Evolutionary conservation across 2,329 filamentous ascomycete genomes (phyloP), one percentile per base, ranked within the genome.

Genomic region (Leptographium procerum): DNA sequence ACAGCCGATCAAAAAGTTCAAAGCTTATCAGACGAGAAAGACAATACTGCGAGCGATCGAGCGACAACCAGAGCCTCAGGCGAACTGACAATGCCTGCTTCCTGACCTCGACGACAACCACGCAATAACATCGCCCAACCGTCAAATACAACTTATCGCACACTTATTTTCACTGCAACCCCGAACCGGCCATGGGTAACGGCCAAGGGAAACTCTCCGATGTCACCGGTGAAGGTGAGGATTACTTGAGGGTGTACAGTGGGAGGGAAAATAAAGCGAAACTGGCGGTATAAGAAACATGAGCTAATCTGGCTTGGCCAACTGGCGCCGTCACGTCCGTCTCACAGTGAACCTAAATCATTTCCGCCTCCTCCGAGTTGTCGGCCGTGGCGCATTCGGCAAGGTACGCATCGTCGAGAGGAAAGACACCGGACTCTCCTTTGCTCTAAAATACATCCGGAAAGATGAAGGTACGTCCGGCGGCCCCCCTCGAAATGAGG

Each of bases 391-490:
- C 68, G 94, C 94, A 59, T 99, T 99, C 77, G 94, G 94, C 68
- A 99, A 99, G 75, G 94, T 99, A 62, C 88, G 94, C 68, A 99
- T 99, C 65, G 94, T 99, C 69, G 94, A 99, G 79, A 85, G 91
- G 65, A 97, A 97, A 74, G 94, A 99, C 70, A 96, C 91, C 1
- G 87, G 86, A 59, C 75, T 97, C 67, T 92, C 91, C 3, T 99
- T 99, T 73, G 94, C 94, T 51, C 80, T 99, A 64, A 99, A 99
- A 74, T 97, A 97, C 72, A 97, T 97, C 64, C 86, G 91, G 65
- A 97, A 96, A 82, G 92, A 97, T 87, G 92, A 97, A 83, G 89
- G 91, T 91, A 69, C 62, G 84, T 14, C 16, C 40, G 9, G 2
- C 4, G 16, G 4, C 40, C n/a, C n/a, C n/a, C n/a, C n/a, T n/a